phyloP scores from a whole-genome alignment of 2,329 filamentous ascomycete genomes.

The Neophaeococcomyces aloes region DNA sequence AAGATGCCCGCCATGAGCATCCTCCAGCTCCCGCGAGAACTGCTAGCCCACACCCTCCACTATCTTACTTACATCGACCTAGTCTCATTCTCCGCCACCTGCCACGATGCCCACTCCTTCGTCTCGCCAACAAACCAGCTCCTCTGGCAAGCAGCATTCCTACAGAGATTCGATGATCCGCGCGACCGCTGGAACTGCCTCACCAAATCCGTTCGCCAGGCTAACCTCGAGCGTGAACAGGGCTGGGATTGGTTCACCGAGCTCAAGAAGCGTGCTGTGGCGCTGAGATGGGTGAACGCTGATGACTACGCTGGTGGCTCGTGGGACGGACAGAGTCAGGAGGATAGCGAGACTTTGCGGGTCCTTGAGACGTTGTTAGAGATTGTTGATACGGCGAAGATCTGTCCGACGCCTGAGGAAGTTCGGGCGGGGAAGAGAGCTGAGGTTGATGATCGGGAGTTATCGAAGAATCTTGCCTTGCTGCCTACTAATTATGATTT shows the following conservation, averaged over 20 bases:
- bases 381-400: constrained; percentile 20
- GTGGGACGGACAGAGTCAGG: background rate
- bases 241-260: constrained; percentile 19
- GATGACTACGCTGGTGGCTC: background rate
- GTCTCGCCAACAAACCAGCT: constrained; percentile 14
- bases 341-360: background rate
- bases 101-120: constrained; percentile 13
- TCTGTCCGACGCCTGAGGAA: constrained; percentile 13
- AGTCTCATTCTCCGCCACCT: constrained; percentile 12
- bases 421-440: constrained; percentile 11
- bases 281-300: constrained; percentile 6
- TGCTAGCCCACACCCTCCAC: constrained; percentile 16
- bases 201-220: constrained; percentile 1
- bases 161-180: constrained; percentile 20
- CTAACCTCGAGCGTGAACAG: background rate
- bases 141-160: constrained; percentile 18
- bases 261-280: constrained; percentile 10
- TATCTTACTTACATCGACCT: constrained; percentile 12
- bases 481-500: constrained; percentile 10
- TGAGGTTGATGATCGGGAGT: constrained; percentile 14
- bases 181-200: constrained; percentile 15
- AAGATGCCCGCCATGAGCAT: constrained; percentile 5
- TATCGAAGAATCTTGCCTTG: constrained; percentile 16
- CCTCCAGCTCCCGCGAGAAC: constrained; percentile 16
- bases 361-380: constrained; percentile 13